Percentiles rank a stretch among this genome's conserved stretches.
These are phyloP conservation scores for Saccharomycopsis synnaedendra DNA, from an alignment of 805 yeast genomes.

Conservation along the genomic window DNA sequence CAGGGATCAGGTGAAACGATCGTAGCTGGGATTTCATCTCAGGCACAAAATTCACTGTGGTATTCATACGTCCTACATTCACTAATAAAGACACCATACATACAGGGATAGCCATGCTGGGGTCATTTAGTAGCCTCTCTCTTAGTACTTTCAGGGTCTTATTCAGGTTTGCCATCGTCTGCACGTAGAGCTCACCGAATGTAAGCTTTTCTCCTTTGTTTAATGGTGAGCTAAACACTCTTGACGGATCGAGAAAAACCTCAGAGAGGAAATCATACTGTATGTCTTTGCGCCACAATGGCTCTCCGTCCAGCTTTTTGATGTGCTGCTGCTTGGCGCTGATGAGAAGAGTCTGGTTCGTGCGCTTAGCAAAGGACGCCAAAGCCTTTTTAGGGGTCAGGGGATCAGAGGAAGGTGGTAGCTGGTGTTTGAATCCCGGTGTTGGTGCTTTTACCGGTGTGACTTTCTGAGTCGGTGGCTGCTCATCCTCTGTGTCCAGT, in stretches of 20 bases:
- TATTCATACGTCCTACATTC: conserved; percentile 87
- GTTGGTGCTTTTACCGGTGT: background rate
- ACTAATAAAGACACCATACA: conserved; percentile 79
- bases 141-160: conserved; percentile 76
- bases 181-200: conserved; percentile 73
- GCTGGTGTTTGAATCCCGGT: too few species aligned
- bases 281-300: conserved; percentile 79
- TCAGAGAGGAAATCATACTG: conserved; percentile 67
- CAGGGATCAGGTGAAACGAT: conserved; percentile 89
- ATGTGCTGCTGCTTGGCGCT: conserved; percentile 41
- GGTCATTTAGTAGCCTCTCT: conserved; percentile 59
- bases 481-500: background rate
- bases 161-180: conserved; percentile 70
- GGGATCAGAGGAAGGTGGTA: too few species aligned
- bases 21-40: conserved; percentile 92
- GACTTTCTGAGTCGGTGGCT: background rate
- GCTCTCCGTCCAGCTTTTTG: conserved; percentile 87
- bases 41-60: conserved; percentile 88
- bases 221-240: conserved; percentile 60
- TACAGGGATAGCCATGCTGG: conserved; percentile 54
- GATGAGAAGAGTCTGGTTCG: conserved; percentile 13
- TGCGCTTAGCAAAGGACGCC: conserved; percentile 1
- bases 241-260: conserved; percentile 49
- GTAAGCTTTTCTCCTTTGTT: conserved; percentile 43
- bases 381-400: too few species aligned